phyloP scores from a whole-genome alignment of 1,284 basidiomycete genomes.

The Ustilago cynodontis region DNA sequence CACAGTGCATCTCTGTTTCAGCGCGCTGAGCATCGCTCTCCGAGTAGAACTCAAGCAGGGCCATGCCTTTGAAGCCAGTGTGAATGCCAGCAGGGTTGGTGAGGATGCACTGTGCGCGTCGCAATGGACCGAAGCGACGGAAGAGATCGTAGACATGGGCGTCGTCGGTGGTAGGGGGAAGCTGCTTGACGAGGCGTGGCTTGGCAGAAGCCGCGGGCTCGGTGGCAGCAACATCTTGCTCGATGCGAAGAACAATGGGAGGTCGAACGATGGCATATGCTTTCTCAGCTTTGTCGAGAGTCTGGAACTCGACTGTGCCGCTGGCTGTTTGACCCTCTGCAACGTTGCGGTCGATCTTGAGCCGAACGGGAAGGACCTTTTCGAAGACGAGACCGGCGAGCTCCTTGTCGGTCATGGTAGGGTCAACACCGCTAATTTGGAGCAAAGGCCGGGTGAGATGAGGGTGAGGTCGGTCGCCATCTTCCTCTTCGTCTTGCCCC shows the following conservation, averaged over 20 bases:
- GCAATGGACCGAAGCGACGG: slow-evolving; percentile 59
- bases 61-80: slow-evolving; percentile 65
- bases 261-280: slow-evolving; percentile 58
- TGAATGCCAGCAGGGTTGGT: slow-evolving; percentile 57
- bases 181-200: slow-evolving; percentile 62
- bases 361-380: slow-evolving; percentile 53
- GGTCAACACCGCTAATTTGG: slow-evolving; percentile 54
- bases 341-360: slow-evolving; percentile 55
- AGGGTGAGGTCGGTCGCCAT: slow-evolving; percentile 41
- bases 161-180: slow-evolving; percentile 54
- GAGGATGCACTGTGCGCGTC: slow-evolving; percentile 53
- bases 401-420: slow-evolving; percentile 54
- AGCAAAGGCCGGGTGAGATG: slow-evolving; percentile 53
- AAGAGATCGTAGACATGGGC: slow-evolving; percentile 60
- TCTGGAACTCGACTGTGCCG: slow-evolving; percentile 65
- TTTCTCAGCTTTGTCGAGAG: slow-evolving; percentile 61
- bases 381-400: slow-evolving; percentile 54
- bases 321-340: slow-evolving; percentile 30
- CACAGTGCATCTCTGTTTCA: slow-evolving; percentile 61
- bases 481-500: slow-evolving; percentile 6
- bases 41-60: slow-evolving; percentile 53
- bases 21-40: slow-evolving; percentile 59
- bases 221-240: slow-evolving; percentile 13
- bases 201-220: slow-evolving; percentile 52
- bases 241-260: slow-evolving; percentile 46